Evolutionary conservation across 257 asterid genomes (phyloP).

Genomic region (Nicotiana tomentosiformis): DNA sequence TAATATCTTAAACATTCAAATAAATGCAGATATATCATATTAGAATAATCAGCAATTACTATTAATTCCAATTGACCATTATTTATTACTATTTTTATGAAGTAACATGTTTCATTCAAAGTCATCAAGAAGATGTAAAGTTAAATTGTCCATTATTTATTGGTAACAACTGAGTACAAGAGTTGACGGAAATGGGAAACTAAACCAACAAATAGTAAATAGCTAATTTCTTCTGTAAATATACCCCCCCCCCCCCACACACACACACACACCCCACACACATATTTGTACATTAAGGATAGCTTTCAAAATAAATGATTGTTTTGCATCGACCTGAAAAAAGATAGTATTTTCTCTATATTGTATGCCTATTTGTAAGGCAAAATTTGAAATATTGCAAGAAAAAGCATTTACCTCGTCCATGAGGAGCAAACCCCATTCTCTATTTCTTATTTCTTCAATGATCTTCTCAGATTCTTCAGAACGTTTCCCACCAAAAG

Average conservation of each 20-base stretch:
- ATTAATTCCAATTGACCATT: not conserved
- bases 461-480: conserved; percentile 99
- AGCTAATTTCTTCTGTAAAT: too few relatives aligned
- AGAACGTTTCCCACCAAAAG: conserved; percentile 95
- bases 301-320: not conserved
- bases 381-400: not conserved
- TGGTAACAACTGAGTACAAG: not conserved
- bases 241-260: too few relatives aligned
- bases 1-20: not conserved
- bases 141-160: not conserved
- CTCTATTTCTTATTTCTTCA: conserved; percentile 93
- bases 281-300: not conserved
- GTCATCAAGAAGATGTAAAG: too few relatives aligned
- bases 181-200: not conserved
- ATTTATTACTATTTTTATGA: not conserved
- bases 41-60: not conserved
- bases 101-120: too few relatives aligned
- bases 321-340: not conserved
- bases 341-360: too few relatives aligned
- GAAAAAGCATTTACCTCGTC: conserved; percentile 57
- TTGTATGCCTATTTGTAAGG: not conserved
- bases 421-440: conserved; percentile 99
- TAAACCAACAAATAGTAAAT: not conserved
- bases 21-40: not conserved
- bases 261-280: too few relatives aligned